These are phyloP conservation scores for Elsinoe fawcettii DNA, from an alignment of 2,329 filamentous ascomycete species.

Conservation along the genomic window DNA sequence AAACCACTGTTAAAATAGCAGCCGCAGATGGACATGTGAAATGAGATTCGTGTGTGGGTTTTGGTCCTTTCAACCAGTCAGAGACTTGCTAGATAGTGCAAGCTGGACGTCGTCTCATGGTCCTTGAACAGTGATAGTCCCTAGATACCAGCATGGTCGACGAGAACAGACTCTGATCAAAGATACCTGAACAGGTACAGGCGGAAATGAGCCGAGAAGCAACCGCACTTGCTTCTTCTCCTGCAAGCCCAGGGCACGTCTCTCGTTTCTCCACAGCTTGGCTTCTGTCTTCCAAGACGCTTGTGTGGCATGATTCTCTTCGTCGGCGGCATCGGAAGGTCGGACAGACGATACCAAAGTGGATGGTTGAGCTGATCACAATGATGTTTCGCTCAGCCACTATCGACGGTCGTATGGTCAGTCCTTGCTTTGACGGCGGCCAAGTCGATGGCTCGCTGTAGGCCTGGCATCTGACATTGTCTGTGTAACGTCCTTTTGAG, in stretches of 20 bases:
- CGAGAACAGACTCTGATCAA: not conserved
- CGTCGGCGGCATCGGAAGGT: not conserved
- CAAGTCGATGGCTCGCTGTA: not conserved
- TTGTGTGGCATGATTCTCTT: slow-evolving; percentile 2
- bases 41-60: not conserved
- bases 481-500: not conserved
- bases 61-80: not conserved
- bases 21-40: not conserved
- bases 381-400: slow-evolving; percentile 8
- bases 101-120: not conserved
- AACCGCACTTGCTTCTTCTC: not conserved
- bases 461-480: not conserved
- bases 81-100: not conserved
- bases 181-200: not conserved
- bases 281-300: slow-evolving; percentile 7
- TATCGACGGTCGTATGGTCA: not conserved
- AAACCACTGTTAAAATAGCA: not conserved
- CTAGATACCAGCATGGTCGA: not conserved
- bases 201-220: slow-evolving; percentile 3
- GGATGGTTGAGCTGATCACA: slow-evolving; percentile 7
- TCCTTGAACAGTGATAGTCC: not conserved
- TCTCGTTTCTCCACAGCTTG: not conserved
- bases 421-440: not conserved
- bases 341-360: not conserved
- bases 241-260: not conserved